Evolutionary conservation across 768 basidiomycete genomes (phyloP).

Genomic region (Antrodiella citrinella): DNA sequence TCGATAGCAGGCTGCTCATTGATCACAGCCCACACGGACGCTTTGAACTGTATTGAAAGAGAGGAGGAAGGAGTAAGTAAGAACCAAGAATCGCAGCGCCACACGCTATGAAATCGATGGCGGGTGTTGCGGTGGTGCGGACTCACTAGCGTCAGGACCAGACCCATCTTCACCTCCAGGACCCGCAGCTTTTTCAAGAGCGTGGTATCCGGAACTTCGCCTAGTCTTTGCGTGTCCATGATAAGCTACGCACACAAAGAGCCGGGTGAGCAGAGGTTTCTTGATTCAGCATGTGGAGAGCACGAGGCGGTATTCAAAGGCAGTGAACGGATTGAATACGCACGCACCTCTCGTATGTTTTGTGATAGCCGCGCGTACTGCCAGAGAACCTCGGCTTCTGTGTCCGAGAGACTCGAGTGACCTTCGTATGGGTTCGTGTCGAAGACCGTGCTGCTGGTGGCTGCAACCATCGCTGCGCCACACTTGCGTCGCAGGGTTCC

Average conservation of each 20-base stretch:
- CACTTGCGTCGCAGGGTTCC: background rate
- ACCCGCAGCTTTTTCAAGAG: conserved; percentile 70
- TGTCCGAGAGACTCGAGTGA: conserved; percentile 54
- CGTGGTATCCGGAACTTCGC: conserved; percentile 68
- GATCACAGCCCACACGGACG: conserved; percentile 91
- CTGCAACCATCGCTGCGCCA: conserved; percentile 2
- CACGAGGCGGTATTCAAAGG: no score
- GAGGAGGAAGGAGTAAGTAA: background rate
- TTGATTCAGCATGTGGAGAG: background rate
- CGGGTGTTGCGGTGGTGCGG: background rate
- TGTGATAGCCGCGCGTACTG: conserved; percentile 87
- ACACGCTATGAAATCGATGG: background rate
- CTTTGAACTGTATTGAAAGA: conserved; percentile 65
- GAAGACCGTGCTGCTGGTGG: conserved; percentile 34
- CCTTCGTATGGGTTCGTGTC: conserved; percentile 64
- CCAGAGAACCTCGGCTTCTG: conserved; percentile 82
- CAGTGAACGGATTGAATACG: background rate
- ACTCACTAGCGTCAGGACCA: conserved; percentile 85
- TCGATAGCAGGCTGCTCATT: conserved; percentile 55
- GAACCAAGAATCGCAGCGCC: background rate
- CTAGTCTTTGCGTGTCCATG: conserved; percentile 57
- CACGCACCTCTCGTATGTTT: conserved; percentile 66
- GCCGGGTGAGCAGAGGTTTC: no score
- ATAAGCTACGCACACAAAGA: conserved; percentile 38
- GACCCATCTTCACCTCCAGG: conserved; percentile 90